Percentiles rank a stretch among this genome's conserved stretches.
These are phyloP conservation scores for Thoreauomyces humboldtii DNA, from an alignment of 192 early-diverging fungal genomes.

Conservation along the genomic window DNA sequence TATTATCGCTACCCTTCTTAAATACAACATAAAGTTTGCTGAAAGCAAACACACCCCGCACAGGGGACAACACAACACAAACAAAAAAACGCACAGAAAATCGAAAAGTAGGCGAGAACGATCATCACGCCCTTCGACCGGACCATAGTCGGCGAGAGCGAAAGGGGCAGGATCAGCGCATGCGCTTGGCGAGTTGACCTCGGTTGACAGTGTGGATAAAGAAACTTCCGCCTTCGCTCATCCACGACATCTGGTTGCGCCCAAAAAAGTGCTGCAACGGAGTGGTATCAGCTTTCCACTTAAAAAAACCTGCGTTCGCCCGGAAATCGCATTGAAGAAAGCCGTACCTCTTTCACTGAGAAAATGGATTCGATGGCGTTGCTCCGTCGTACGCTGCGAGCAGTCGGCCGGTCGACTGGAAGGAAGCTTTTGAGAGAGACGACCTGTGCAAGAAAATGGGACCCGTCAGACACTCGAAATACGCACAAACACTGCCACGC, in stretches of 20 bases:
- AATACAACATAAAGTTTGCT: no score
- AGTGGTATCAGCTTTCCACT: neutral
- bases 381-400: conserved; percentile 50
- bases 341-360: conserved; percentile 43
- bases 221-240: conserved; percentile 67
- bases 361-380: conserved; percentile 57
- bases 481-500: neutral
- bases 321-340: neutral
- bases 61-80: no score
- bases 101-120: no score
- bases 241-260: conserved; percentile 48
- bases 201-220: conserved; percentile 80
- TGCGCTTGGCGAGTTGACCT: conserved; percentile 22
- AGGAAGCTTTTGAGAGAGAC: conserved; percentile 87
- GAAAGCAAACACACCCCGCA: no score
- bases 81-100: no score
- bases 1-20: no score
- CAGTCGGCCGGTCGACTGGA: conserved; percentile 69
- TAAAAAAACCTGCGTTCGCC: neutral
- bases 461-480: no score
- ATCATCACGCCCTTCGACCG: no score
- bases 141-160: no score
- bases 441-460: no score
- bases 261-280: conserved; percentile 27
- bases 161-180: no score